Evolutionary conservation across 345 rosid species (phyloP), one percentile per base, ranked within the genome.

Genomic region (Acer saccharum): DNA sequence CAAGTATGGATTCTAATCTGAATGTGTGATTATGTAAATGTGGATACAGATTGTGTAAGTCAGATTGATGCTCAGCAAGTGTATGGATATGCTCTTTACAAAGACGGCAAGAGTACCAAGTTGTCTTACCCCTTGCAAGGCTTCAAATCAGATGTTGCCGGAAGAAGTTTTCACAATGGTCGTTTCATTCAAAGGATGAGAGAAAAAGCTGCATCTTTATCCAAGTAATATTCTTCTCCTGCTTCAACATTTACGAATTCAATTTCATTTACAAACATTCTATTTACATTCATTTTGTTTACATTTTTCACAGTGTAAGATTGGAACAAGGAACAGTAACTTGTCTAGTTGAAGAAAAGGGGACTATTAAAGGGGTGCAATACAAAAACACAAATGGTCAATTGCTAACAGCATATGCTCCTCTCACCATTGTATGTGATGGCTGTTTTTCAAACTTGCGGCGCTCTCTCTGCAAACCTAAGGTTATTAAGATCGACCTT

Each of bases 131-230:
- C 73, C 0, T 25, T 16, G 41, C 21, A 70, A 10, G 55, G 32
- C 12, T 70, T 70, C 73, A 8, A 50, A 14, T 27, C 73, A 52
- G 43, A 52, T 52, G 73, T 29, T 20, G 62, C 44, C 13, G 62
- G 73, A 17, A 70, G 73, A 50, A 70, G 46, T 29, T 70, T 70
- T 52, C 62, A 70, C 16, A 16, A 29, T 7, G 73, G 73, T 21
- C 63, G 62, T 16, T 70, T 70, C 44, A 17, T 52, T 52, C 73
- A 52, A 52, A 70, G 17, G 61, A 52, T 70, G 63, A 18, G 63
- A 4, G 7, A 70, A 27, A 52, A 70, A 55, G 62, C 62, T 27
- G 44, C 44, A 17, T 27, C 58, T 2, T 21, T 70, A 17, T 17
- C 44, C 73, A 70, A 70, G 63, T 52, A 52, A n/a, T 27, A 27